phyloP scores from a whole-genome alignment of 768 basidiomycete species.

The Mycena amicta region DNA sequence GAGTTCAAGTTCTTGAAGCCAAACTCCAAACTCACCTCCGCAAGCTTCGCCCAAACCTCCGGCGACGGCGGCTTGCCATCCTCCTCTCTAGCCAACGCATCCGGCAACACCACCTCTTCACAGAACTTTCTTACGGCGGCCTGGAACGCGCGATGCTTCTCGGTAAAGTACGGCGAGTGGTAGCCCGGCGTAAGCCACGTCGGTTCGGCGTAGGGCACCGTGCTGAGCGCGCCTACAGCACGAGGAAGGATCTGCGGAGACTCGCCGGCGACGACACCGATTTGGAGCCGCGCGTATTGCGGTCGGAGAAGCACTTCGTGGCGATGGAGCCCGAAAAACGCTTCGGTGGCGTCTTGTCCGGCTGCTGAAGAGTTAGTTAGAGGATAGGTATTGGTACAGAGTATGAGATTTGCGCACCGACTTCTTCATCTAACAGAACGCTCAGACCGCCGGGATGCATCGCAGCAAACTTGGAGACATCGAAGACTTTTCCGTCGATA shows the following conservation, averaged over 20 bases:
- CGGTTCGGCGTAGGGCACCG: constrained; percentile 79
- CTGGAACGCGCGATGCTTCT: constrained; percentile 64
- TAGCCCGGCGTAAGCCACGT: constrained; percentile 49
- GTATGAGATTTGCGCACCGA: constrained; percentile 28
- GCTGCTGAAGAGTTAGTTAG: constrained; percentile 19
- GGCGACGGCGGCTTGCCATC: constrained; percentile 68
- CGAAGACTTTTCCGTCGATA: constrained; percentile 76
- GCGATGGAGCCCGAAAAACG: constrained; percentile 12
- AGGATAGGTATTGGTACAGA: background rate
- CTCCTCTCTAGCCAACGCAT: constrained; percentile 57
- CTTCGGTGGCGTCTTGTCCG: constrained; percentile 68
- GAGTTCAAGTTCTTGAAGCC: too few species aligned
- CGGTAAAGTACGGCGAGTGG: constrained; percentile 37
- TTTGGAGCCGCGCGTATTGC: constrained; percentile 56
- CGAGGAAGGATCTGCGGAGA: constrained; percentile 44
- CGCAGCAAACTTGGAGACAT: constrained; percentile 75
- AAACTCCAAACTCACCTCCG: too few species aligned
- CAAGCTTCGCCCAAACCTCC: constrained; percentile 63
- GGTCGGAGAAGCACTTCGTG: constrained; percentile 42
- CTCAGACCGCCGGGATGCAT: constrained; percentile 84
- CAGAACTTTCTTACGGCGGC: constrained; percentile 68
- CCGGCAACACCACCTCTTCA: constrained; percentile 68
- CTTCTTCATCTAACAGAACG: constrained; percentile 73
- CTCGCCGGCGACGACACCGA: constrained; percentile 63
- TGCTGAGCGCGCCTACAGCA: constrained; percentile 53